Base-by-base conservation (phyloP, 108 stramenopile species). In the Pseudonitzschia pungens region DNA sequence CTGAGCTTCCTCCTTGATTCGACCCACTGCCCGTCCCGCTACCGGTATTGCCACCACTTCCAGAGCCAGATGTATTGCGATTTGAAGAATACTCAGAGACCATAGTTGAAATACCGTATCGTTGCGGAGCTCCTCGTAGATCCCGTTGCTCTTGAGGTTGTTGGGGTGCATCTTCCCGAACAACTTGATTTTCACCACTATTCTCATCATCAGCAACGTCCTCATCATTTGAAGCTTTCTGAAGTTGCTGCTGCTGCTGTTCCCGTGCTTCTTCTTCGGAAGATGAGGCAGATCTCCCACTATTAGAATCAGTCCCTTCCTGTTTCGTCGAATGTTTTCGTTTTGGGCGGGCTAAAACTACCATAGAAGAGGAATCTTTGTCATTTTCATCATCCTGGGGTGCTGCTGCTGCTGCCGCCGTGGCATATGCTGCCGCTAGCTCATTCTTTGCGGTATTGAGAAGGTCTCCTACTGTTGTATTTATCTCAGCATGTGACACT, bases 281-380 rank as follows among this genome's bases (percentile, higher is more conserved):
- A 7, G 76, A 71, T 20, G 77, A 67, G 15, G 56, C 12, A 69
- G 76, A 77, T 14, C 68, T 55, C 9, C 62, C 42, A 60, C 48
- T 36, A 62, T 26, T 29, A 40, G n/a, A 31, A 15, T 62, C 36
- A 44, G 74, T 31, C 24, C 32, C 48, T 48, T 48, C 45, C 22
- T 44, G 66, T 31, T 51, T 78, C 72, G 44, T 68, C 18, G 67
- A 27, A 26, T 88, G 75, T 65, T 86, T 86, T 74, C 83, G 55
- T 68, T 86, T 88, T 15, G 76, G 72, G 71, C 85, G 74, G 27
- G 85, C 83, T 24, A 86, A 76, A 7, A 88, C 87, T 22, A 84
- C 81, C 87, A 88, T 82, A 5, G 87, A 88, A 4, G 87, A 88
- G 10, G 83, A 73, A 27, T 86, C 83, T 15, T 81, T 77, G 56